Evolutionary conservation across 2,329 filamentous ascomycete species (phyloP).

Genomic region (Sporothrix pallida): DNA sequence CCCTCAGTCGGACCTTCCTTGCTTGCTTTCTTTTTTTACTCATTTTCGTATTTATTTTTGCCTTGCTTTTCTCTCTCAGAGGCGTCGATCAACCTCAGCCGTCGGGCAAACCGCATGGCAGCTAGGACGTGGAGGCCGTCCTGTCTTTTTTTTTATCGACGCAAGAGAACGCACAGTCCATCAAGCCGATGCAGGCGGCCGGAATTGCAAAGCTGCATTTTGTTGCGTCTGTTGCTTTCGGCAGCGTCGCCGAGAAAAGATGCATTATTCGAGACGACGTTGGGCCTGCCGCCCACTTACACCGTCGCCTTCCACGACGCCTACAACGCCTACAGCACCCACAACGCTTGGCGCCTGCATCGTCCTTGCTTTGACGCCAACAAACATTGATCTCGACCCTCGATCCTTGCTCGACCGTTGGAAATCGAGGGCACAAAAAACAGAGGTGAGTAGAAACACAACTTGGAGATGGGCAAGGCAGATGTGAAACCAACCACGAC

Average conservation of each 20-base stretch:
- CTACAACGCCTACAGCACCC: not conserved
- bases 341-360: not conserved
- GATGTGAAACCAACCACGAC: not conserved
- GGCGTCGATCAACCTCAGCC: conserved; percentile 1
- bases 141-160: not conserved
- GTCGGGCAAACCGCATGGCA: not conserved
- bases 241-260: not conserved
- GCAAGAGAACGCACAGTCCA: not conserved
- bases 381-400: conserved; percentile 1
- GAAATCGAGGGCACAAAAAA: not conserved
- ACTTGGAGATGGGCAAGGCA: too few relatives aligned
- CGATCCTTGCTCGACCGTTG: not conserved
- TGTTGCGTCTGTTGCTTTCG: not conserved
- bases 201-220: not conserved
- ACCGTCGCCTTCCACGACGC: not conserved
- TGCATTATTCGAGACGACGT: not conserved
- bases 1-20: too few relatives aligned
- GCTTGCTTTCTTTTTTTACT: not conserved
- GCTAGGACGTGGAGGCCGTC: not conserved
- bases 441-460: not conserved
- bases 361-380: not conserved
- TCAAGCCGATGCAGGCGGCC: not conserved
- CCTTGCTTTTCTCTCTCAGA: not conserved
- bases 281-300: not conserved
- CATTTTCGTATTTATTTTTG: not conserved